A percentile compares a stretch with the other conserved stretches of the same genome.
Conservation (phyloP, 176 grass and related monocot species). For the Phragmites australis region DNA sequence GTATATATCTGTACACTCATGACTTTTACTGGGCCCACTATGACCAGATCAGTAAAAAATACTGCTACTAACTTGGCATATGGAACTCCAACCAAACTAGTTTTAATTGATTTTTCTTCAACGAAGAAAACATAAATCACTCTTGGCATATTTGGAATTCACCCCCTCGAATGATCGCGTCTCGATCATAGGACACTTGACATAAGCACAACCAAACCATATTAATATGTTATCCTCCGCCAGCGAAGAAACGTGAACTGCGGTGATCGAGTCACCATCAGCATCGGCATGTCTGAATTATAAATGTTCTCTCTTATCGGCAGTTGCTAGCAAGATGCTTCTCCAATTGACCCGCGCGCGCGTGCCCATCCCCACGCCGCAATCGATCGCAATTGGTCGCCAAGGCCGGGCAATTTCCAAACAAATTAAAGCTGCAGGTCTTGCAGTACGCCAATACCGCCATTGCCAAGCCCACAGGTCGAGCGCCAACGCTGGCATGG, state of each 20-base stretch:
- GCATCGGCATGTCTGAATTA: neutral
- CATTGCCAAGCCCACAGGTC: slow-evolving; percentile 35
- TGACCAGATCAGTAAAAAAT: too few relatives aligned
- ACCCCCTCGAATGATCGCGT: neutral
- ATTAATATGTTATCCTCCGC: neutral
- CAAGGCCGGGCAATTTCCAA: neutral
- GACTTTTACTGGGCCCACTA: too few relatives aligned
- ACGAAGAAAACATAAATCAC: neutral
- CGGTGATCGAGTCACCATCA: neutral
- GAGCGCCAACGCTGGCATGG: slow-evolving; percentile 1
- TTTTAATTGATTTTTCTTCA: neutral
- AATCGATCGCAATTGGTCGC: neutral
- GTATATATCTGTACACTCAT: too few relatives aligned
- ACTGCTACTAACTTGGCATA: neutral
- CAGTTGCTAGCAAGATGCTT: neutral
- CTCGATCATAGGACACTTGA: neutral
- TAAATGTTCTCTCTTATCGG: neutral
- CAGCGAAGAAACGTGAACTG: neutral
- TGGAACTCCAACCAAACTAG: neutral
- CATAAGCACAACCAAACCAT: neutral
- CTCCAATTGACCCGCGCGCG: too few relatives aligned
- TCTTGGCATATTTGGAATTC: neutral
- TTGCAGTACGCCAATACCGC: neutral
- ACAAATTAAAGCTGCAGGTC: neutral
- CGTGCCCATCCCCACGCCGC: neutral